Evolutionary conservation across 208 protist species (phyloP), one percentile per base, ranked within the genome.

Genomic region (Trypanosoma boissoni): DNA sequence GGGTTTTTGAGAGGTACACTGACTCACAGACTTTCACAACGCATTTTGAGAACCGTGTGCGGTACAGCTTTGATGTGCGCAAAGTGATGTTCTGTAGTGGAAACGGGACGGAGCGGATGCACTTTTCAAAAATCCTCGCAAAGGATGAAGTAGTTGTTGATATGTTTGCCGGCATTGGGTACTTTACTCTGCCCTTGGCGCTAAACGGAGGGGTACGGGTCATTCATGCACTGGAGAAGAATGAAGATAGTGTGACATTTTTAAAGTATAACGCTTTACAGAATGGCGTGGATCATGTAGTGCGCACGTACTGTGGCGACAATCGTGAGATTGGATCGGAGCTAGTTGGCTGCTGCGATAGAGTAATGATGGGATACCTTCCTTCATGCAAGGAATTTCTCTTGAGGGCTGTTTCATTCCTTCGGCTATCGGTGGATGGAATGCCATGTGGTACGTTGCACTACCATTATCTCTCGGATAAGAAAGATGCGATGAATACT

Each of bases 121-220:
- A 94, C 69, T 95, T 96, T 64, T 70, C 68, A 34, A 57, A 51
- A 2, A 51, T 93, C 18, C 24, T 64, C 16, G 90, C 83, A 1
- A 44, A 48, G n/a, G 78, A 70, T 37, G 88, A 97, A 45, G 72
- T 86, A 3, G 84, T 97, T 32, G 86, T 97, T 3, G 92, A 97
- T 54, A 96, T 97, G 92, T 97, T 97, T 64, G 73, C 78, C 12
- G 92, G 92, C 6, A 95, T 97, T 39, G 92, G 92, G 9, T 97
- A 97, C 60, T 97, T 97, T 49, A 81, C 92, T 14, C 43, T 97
- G 16, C 92, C 92, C 0, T 58, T 96, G 12, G 86, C 89, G 0
- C 82, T 90, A 71, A 59, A 91, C 48, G 81, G 88, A 1, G 34
- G 45, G n/a, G 70, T 80, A 14, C 50, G 58, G 8, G 67, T 68